Conservation (phyloP, 2,329 filamentous ascomycete species). For the Aspergillaceae sp. region DNA sequence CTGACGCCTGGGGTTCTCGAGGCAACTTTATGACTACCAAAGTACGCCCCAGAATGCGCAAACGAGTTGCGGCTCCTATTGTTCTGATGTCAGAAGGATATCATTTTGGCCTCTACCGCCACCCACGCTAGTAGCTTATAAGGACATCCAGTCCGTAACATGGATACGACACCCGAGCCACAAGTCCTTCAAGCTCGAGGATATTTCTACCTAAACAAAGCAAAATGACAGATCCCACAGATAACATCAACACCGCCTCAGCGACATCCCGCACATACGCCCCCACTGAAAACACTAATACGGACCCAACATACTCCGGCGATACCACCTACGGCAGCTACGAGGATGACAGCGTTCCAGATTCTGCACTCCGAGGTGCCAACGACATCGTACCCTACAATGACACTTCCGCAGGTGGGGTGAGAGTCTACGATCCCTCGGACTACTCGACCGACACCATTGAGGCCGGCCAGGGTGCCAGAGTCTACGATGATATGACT, state of each 20-base stretch:
- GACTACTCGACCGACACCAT: conserved; percentile 14
- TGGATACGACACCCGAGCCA: too few species aligned
- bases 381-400: conserved; percentile 18
- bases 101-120: background rate
- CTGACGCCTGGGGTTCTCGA: background rate
- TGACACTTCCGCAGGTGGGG: conserved; percentile 9
- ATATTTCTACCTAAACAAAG: background rate
- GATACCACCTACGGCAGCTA: conserved; percentile 9
- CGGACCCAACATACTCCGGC: background rate
- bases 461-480: conserved; percentile 18
- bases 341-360: conserved; percentile 2
- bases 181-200: too few species aligned
- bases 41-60: background rate
- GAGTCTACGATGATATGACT: conserved; percentile 16
- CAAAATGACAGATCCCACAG: conserved; percentile 4
- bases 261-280: background rate
- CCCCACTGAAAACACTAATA: conserved; percentile 1
- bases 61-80: background rate
- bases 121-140: background rate
- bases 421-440: conserved; percentile 11
- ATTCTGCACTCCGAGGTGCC: conserved; percentile 4
- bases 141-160: background rate
- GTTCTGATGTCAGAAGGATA: background rate
- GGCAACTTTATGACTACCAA: too few species aligned
- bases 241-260: conserved; percentile 6